Evolutionary conservation across 306 rosid species (phyloP).

Genomic region (Urtica urens): DNA sequence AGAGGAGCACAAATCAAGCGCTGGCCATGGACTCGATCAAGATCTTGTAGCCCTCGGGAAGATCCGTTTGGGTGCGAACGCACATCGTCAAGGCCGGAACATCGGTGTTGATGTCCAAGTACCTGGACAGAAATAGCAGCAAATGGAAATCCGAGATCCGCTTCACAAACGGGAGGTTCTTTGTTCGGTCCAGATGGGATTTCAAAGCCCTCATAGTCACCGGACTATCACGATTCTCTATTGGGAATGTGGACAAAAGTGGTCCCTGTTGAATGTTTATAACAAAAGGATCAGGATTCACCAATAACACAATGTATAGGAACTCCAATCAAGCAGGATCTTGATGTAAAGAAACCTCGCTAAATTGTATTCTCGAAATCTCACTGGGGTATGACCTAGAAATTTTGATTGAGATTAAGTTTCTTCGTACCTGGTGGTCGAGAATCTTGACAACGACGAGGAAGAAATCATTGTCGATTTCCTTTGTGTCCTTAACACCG

Average conservation of each 20-base stretch:
- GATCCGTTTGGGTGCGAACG: slow-evolving; percentile 52
- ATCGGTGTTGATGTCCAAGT: slow-evolving; percentile 55
- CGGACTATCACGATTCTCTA: slow-evolving; percentile 56
- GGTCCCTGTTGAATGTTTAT: slow-evolving; percentile 57
- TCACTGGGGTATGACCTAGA: too few species aligned
- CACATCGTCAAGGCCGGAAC: slow-evolving; percentile 83
- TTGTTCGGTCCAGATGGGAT: slow-evolving; percentile 69
- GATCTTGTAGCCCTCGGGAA: slow-evolving; percentile 89
- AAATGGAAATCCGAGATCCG: slow-evolving; percentile 85
- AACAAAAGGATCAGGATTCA: neutral
- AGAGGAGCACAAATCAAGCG: slow-evolving; percentile 37
- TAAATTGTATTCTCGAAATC: neutral
- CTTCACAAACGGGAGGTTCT: slow-evolving; percentile 67
- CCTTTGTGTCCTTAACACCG: slow-evolving; percentile 78
- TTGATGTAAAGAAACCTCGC: neutral
- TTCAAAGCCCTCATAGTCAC: slow-evolving; percentile 56
- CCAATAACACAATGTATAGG: neutral
- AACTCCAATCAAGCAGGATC: neutral
- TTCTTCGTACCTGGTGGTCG: slow-evolving; percentile 67
- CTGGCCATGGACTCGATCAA: slow-evolving; percentile 85
- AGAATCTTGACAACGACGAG: slow-evolving; percentile 78
- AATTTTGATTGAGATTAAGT: neutral
- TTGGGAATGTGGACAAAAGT: slow-evolving; percentile 57
- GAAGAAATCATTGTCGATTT: slow-evolving; percentile 95
- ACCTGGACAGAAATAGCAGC: slow-evolving; percentile 55